Base-by-base conservation (phyloP, 306 rosid genomes). In the Quercus glauca region DNA sequence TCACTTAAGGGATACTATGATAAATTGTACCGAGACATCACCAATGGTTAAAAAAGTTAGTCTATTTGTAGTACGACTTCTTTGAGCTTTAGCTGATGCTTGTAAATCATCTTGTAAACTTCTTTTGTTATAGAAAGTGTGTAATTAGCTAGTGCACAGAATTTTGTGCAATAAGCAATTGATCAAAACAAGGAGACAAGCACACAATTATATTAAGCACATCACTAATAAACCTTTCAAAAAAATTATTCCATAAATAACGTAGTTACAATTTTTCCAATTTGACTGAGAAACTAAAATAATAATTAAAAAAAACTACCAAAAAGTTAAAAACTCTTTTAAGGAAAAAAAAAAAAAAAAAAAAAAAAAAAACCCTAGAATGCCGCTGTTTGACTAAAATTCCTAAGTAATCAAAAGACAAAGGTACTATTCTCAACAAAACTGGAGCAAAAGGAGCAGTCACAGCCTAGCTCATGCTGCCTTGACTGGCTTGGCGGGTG, bases 401-500 rank as follows among this genome's bases (percentile, higher is more conserved):
- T 57, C 23, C 67, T 56, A 14, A 4, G 53, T 55, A 41, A 9
- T 10, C 2, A 57, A 18, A 45, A 2, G 43, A 19, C 77, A 78
- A 81, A 77, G 63, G 65, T 85, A 28, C 71, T 55, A 41, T 33
- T 12, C 63, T 60, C 73, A 72, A 76, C 75, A 74, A 51, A 81
- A 78, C 74, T 63, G 56, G 29, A 73, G 81, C 84, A 55, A 35
- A 12, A 55, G 65, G 51, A 13, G 57, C 12, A 73, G 35, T 55
- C 58, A 2, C 6, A 52, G 23, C 80, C 55, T 70, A 61, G 35
- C 84, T 79, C 18, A 83, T 60, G 82, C 84, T 72, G 29, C 89
- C 71, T 83, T 83, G 60, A 78, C 79, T 26, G 88, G 88, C 78
- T 80, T 85, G 91, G 55, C 81, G 88, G 29, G 82, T 3, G 28